Conservation (phyloP, 768 basidiomycete genomes). For the Podaxis carcinomalis region DNA sequence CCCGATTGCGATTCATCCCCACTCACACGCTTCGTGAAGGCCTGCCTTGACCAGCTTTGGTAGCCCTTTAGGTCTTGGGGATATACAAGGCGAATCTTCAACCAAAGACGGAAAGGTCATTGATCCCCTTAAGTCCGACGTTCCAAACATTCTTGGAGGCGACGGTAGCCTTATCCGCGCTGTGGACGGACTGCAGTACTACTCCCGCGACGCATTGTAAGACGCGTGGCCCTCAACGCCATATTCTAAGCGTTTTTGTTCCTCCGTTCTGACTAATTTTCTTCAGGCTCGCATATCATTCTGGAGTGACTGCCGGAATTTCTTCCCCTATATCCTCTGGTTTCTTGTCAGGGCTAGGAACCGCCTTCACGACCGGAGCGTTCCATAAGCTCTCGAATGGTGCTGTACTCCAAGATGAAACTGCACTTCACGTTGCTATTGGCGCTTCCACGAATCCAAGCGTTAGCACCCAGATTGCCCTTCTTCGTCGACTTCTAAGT, state of each 20-base stretch:
- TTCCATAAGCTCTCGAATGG: slow-evolving; percentile 50
- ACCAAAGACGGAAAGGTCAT: slow-evolving; percentile 57
- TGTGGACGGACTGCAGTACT: slow-evolving; percentile 70
- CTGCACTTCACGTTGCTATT: slow-evolving; percentile 61
- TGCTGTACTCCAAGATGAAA: slow-evolving; percentile 55
- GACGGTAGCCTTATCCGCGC: slow-evolving; percentile 44
- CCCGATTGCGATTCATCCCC: slow-evolving; percentile 19
- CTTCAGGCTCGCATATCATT: slow-evolving; percentile 55
- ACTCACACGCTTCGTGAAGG: slow-evolving; percentile 23
- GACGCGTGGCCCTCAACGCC: slow-evolving; percentile 9
- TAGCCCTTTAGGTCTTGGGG: slow-evolving; percentile 56
- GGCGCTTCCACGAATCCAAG: slow-evolving; percentile 36
- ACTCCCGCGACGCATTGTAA: slow-evolving; percentile 49
- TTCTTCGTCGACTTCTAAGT: slow-evolving; percentile 49
- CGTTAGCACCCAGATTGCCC: slow-evolving; percentile 65
- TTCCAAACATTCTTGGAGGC: slow-evolving; percentile 38
- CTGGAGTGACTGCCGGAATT: slow-evolving; percentile 61
- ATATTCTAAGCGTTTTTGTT: neutral
- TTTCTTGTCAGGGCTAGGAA: slow-evolving; percentile 54
- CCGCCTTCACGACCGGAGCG: slow-evolving; percentile 53
- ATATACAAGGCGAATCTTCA: slow-evolving; percentile 54
- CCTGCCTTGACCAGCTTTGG: slow-evolving; percentile 65
- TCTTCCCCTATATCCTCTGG: slow-evolving; percentile 47
- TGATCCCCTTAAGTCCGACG: slow-evolving; percentile 37
- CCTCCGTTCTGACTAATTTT: neutral